Evolutionary conservation across 352 stramenopile genomes (phyloP).

Genomic region (Phytopythium chamaehyphon): DNA sequence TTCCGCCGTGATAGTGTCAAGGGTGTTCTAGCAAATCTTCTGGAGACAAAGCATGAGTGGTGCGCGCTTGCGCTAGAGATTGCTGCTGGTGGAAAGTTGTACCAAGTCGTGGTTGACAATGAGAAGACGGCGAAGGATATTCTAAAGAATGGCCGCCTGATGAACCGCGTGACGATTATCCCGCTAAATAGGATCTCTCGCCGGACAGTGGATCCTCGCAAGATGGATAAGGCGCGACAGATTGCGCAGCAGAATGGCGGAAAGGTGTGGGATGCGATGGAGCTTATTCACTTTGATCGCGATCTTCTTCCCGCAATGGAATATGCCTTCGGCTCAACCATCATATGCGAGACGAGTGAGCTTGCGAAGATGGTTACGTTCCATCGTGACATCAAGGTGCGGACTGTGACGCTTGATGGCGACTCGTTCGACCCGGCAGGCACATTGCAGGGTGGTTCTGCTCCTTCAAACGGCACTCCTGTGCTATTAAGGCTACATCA

Average conservation of each 20-base stretch:
- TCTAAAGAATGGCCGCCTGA: slow-evolving; percentile 95
- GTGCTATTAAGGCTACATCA: slow-evolving; percentile 80
- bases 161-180: slow-evolving; percentile 98
- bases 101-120: slow-evolving; percentile 99
- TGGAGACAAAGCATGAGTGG: slow-evolving; percentile 93
- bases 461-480: slow-evolving; percentile 67
- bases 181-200: slow-evolving; percentile 96
- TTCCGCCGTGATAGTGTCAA: slow-evolving; percentile 97
- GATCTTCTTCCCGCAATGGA: slow-evolving; percentile 95
- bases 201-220: slow-evolving; percentile 62
- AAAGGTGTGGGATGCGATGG: slow-evolving; percentile 91
- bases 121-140: slow-evolving; percentile 98
- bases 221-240: slow-evolving; percentile 76
- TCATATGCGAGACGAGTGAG: slow-evolving; percentile 97
- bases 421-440: slow-evolving; percentile 98
- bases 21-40: slow-evolving; percentile 95
- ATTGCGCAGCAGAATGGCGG: slow-evolving; percentile 89
- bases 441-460: slow-evolving; percentile 92
- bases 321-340: slow-evolving; percentile 97
- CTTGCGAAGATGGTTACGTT: slow-evolving; percentile 86
- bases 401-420: slow-evolving; percentile 97
- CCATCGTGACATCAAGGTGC: slow-evolving; percentile 91
- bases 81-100: slow-evolving; percentile 96
- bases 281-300: slow-evolving; percentile 96
- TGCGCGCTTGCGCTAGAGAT: slow-evolving; percentile 97